Evolutionary conservation across 202 grass and related monocot species (phyloP), one percentile per base, ranked within the genome.

Genomic region (Dendrocalamus latiflorus): DNA sequence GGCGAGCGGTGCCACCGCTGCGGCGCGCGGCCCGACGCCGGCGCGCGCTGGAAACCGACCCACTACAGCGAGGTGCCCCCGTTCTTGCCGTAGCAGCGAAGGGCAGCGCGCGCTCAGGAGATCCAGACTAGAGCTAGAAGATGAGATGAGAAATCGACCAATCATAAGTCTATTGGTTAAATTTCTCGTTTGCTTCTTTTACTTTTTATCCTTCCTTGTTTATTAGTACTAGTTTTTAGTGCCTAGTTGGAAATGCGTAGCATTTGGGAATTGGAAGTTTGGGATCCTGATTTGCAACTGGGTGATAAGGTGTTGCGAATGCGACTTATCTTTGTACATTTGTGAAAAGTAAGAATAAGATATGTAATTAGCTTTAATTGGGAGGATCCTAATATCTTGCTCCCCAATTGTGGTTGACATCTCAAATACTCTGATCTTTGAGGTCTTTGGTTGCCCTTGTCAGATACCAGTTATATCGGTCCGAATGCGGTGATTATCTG

Each of bases 1-100:
- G 74, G 63, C 74, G 66, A 79, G 67, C 78, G 50, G 1, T 87
- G 89, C 85, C 26, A 44, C 65, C 85, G 85, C 85, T 85, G 81
- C 78, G 81, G 82, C 43, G 75, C 77, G 18, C 59, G 81, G 12
- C 77, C 89, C 6, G 77, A 58, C 12, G 49, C 54, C 1, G 44
- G 44, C 15, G 18, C 53, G 45, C 38, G 47, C 9, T 80, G 88
- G 80, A 90, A 90, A 84, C 74, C 68, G 8, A 10, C 84, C 1
- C 41, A 60, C 69, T 79, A 84, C 75, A 45, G 63, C 69, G 80
- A 47, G 37, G 34, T 86, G 69, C 88, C 84, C 21, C 45, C 84
- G 16, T 80, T 90, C 80, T 22, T 90, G 63, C 84, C 80, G 26
- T 90, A 89, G 77, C 37, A 24, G 77, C 12, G 63, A 1, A 16